Base-by-base conservation (phyloP, 1,284 basidiomycete species). In the Tremellales sp. region DNA sequence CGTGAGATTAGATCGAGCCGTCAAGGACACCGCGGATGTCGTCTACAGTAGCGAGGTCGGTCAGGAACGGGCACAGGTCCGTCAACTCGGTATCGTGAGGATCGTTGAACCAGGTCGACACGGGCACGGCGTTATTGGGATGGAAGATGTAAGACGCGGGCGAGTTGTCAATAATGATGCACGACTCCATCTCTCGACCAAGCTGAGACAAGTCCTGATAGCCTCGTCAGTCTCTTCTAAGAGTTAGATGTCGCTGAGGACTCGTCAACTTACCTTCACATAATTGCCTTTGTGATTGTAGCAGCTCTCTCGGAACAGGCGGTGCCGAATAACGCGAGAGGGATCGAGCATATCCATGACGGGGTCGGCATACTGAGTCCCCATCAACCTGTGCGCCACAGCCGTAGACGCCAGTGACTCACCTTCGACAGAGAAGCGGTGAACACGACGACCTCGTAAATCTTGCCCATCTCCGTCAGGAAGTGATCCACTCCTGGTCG, bases 91-190 rank as follows among this genome's bases (percentile, higher is more conserved):
- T 96, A 73, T 97, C 94, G 67, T 96, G 92, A 10, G 91, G 91
- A 74, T 92, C 89, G 74, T 97, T 97, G 79, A 98, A 98, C 96
- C 94, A 98, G 51, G 90, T 94, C 43, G 93, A 97, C 49, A 99
- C 92, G 8, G 94, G 94, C 5, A 97, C 94, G 37, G 96, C 96
- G 68, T 97, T 98, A 76, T 96, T 96, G 15, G 93, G 92, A 69
- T 99, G 94, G 81, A 99, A 99, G 62, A 98, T 94, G 75, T 98
- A 99, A 7, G 90, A 96, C 12, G 96, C 94, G 11, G 94, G 94
- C 35, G 92, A 97, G 75, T 98, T 99, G 78, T 98, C 94, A 59
- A 99, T 83, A 75, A 98, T 98, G 67, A 98, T 97, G 54, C 87
- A 89, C 66, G 94, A 90, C 35, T 82, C 81, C 59, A 97, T 90